Percentiles rank a stretch among this genome's conserved stretches.
phyloP scores from a whole-genome alignment of 2,329 filamentous ascomycete genomes.

The Botrytis tulipae region DNA sequence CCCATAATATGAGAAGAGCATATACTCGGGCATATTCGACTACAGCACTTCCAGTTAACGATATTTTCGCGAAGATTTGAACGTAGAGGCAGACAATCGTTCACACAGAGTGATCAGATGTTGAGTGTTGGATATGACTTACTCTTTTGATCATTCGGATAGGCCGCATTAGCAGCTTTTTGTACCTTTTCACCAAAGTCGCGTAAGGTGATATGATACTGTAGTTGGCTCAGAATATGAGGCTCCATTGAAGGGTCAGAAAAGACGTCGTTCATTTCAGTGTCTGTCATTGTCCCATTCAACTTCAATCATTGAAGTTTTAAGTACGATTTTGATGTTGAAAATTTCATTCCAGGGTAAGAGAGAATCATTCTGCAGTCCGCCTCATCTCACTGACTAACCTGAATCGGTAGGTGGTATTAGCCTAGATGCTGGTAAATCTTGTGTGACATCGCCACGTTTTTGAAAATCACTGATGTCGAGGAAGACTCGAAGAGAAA shows the following conservation, averaged over 20 bases:
- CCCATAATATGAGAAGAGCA: not conserved
- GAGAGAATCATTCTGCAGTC: not conserved
- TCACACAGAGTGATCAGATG: not conserved
- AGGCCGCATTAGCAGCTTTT: slow-evolving; percentile 62
- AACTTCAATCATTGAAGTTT: not conserved
- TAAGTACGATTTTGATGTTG: not conserved
- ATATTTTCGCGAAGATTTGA: not conserved
- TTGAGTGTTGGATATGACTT: slow-evolving; percentile 30
- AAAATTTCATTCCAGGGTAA: not conserved
- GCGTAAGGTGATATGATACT: slow-evolving; percentile 25
- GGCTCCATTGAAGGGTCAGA: not conserved
- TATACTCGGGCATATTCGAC: slow-evolving; percentile 46
- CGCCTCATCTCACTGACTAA: not conserved
- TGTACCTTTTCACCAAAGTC: slow-evolving; percentile 47
- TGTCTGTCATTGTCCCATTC: not conserved
- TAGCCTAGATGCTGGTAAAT: not conserved
- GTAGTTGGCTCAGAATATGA: slow-evolving; percentile 20
- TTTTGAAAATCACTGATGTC: not conserved
- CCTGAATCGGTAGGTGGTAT: not conserved
- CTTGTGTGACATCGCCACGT: not conserved
- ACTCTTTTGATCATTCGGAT: slow-evolving; percentile 54
- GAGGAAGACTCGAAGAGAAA: not conserved
- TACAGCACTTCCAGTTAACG: not conserved
- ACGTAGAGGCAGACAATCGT: not conserved
- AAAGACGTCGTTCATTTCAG: not conserved